Conservation (phyloP, 2,329 filamentous ascomycete species). For the Colletotrichum filicis region DNA sequence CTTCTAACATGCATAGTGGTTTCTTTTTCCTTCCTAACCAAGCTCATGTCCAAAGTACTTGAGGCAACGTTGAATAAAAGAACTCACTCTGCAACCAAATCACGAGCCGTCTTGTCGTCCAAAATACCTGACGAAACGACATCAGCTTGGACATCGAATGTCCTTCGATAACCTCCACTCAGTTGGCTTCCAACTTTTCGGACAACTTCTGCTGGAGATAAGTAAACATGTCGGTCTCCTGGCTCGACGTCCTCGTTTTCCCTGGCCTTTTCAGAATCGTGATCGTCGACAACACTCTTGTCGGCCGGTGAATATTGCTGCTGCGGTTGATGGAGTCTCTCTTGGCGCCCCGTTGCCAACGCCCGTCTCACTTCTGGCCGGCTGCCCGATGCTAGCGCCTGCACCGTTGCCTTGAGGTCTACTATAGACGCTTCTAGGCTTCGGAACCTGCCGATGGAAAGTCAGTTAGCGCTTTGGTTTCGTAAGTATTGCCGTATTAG, state of each 20-base stretch:
- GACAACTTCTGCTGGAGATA: constrained; percentile 29
- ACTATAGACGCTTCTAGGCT: constrained; percentile 24
- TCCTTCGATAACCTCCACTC: constrained; percentile 26
- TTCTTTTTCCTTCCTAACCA: not conserved
- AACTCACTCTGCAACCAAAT: constrained; percentile 26
- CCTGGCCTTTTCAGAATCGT: not conserved
- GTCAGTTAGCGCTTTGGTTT: not conserved
- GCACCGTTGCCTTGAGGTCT: constrained; percentile 27
- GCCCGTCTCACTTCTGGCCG: constrained; percentile 11
- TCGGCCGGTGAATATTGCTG: not conserved
- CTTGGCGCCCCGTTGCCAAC: not conserved
- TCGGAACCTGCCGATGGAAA: constrained; percentile 8
- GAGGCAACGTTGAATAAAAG: not conserved
- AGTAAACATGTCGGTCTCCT: constrained; percentile 27
- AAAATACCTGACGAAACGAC: constrained; percentile 25
- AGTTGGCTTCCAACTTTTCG: constrained; percentile 31
- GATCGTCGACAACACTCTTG: not conserved
- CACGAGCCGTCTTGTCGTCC: constrained; percentile 19
- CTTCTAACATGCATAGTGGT: not conserved
- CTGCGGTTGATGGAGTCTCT: not conserved
- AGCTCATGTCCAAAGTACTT: not conserved
- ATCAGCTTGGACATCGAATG: constrained; percentile 26
- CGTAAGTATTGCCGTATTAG: not conserved
- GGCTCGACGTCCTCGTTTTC: constrained; percentile 28
- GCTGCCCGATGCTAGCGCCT: constrained; percentile 16